A percentile compares a stretch with the other conserved stretches of the same genome.
phyloP scores from a whole-genome alignment of 2,329 filamentous ascomycete genomes.

The Aspergillus brasiliensis region DNA sequence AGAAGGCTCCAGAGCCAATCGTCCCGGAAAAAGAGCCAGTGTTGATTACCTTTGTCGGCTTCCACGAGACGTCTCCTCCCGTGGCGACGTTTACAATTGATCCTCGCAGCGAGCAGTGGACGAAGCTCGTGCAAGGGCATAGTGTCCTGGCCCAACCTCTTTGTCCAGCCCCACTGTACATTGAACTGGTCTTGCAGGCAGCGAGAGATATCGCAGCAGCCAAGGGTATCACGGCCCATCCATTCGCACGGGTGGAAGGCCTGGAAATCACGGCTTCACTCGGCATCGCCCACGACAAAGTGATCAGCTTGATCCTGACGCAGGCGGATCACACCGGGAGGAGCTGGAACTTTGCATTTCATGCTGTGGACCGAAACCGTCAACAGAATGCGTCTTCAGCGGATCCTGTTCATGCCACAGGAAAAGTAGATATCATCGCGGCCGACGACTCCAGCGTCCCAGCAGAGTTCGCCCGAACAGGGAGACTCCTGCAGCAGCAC shows the following conservation, averaged over 20 bases:
- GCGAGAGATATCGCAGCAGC: not conserved
- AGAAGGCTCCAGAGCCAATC: not conserved
- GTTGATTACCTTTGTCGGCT: not conserved
- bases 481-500: not conserved
- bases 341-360: not conserved
- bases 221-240: no score
- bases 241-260: not conserved
- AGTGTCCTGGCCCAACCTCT: not conserved
- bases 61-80: not conserved
- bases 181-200: not conserved
- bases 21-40: no score
- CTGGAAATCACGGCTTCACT: not conserved
- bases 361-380: not conserved
- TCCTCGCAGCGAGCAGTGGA: not conserved
- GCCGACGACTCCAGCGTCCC: not conserved
- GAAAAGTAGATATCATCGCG: no score
- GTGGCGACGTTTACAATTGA: not conserved
- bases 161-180: constrained; percentile 7
- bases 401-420: no score
- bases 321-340: not conserved
- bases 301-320: not conserved
- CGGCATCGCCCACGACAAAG: not conserved
- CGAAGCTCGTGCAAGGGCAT: not conserved
- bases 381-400: not conserved
- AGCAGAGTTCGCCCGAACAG: not conserved